phyloP scores from a whole-genome alignment of 306 rosid species.

The Castanopsis chinensis region DNA sequence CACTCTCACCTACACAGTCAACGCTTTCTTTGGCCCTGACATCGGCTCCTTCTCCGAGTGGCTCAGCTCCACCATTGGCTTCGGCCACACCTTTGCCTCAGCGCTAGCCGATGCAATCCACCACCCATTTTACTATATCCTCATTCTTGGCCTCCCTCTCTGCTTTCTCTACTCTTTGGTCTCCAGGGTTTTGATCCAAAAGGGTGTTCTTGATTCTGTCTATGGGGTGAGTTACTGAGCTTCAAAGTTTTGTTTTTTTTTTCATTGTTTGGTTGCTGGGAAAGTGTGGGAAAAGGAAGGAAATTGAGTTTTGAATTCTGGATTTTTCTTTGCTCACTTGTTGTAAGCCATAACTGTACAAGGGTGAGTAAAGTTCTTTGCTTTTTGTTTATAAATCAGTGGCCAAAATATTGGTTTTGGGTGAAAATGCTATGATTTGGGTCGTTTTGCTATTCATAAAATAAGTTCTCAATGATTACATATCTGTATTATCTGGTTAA shows the following conservation, averaged over 20 bases:
- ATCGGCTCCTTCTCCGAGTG: slow-evolving; percentile 86
- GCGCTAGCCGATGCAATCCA: slow-evolving; percentile 53
- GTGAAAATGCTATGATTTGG: too few relatives aligned
- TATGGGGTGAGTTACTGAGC: slow-evolving; percentile 46
- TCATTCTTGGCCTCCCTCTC: slow-evolving; percentile 70
- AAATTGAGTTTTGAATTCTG: background rate
- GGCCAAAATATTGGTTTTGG: too few relatives aligned
- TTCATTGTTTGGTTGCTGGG: slow-evolving; percentile 4
- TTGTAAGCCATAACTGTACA: too few relatives aligned
- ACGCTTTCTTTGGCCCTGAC: slow-evolving; percentile 92
- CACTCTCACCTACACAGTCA: slow-evolving; percentile 59
- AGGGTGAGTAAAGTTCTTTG: too few relatives aligned
- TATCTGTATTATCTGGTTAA: background rate
- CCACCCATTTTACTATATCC: slow-evolving; percentile 58
- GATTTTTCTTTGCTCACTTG: background rate
- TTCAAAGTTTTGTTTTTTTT: background rate
- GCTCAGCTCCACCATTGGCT: slow-evolving; percentile 50
- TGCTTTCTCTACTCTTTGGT: slow-evolving; percentile 63
- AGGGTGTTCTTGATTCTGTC: slow-evolving; percentile 52
- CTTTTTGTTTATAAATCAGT: too few relatives aligned
- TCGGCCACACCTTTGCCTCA: slow-evolving; percentile 33
- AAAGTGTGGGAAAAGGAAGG: background rate
- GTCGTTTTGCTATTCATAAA: too few relatives aligned
- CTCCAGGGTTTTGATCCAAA: slow-evolving; percentile 45
- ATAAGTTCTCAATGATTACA: too few relatives aligned